phyloP scores from a whole-genome alignment of 208 protist species.

The Tetramitus jugosus region DNA sequence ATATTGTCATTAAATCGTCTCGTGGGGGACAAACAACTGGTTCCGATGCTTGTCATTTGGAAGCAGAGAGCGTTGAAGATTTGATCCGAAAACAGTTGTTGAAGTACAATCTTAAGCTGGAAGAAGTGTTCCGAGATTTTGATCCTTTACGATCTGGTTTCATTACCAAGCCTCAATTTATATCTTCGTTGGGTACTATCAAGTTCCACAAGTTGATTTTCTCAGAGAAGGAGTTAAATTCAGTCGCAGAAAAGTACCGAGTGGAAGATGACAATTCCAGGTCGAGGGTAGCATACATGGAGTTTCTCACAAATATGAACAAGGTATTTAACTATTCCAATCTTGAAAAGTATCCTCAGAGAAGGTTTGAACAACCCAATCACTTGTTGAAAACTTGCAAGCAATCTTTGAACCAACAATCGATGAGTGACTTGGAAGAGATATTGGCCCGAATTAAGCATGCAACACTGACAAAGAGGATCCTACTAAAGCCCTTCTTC shows the following conservation, averaged over 20 bases:
- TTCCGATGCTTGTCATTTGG: not conserved
- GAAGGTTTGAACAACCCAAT: not conserved
- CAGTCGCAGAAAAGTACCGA: slow-evolving; percentile 54
- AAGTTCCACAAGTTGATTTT: slow-evolving; percentile 61
- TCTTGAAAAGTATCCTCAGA: slow-evolving; percentile 31
- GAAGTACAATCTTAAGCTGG: slow-evolving; percentile 59
- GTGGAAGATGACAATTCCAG: slow-evolving; percentile 20
- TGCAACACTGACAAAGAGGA: slow-evolving; percentile 56
- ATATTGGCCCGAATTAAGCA: slow-evolving; percentile 53
- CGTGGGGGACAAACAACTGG: no score
- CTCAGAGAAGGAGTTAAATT: slow-evolving; percentile 51
- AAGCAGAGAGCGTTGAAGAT: not conserved
- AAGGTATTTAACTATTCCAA: slow-evolving; percentile 16
- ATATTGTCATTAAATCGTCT: not conserved
- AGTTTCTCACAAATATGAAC: slow-evolving; percentile 30
- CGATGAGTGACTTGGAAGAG: slow-evolving; percentile 38
- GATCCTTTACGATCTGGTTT: slow-evolving; percentile 66
- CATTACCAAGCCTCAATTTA: slow-evolving; percentile 64
- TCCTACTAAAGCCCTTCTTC: slow-evolving; percentile 63
- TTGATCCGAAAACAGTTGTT: slow-evolving; percentile 45
- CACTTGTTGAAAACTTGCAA: not conserved
- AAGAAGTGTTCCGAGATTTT: slow-evolving; percentile 65
- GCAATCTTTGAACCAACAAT: slow-evolving; percentile 47
- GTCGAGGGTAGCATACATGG: slow-evolving; percentile 23
- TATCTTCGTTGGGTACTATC: slow-evolving; percentile 59